Base-by-base conservation (phyloP, 345 rosid species). In the Turritis glabra region DNA sequence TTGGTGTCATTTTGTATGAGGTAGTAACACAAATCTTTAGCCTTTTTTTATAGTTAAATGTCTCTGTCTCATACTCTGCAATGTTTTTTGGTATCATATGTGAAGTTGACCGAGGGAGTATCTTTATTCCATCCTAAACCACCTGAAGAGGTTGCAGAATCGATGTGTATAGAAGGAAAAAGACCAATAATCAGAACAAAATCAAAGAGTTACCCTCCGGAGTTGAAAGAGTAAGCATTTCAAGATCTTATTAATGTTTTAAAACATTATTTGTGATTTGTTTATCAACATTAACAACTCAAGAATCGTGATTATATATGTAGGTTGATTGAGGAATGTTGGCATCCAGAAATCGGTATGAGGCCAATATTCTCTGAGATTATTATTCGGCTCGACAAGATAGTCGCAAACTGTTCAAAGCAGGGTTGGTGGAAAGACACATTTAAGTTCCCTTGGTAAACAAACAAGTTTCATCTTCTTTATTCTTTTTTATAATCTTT, bases 381-480 rank as follows among this genome's bases (percentile, higher is more conserved):
- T 74, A 90, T 95, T 17, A 86, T 88, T 27, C 89, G 97, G 32
- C 80, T 95, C 80, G 88, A 89, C 73, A 90, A 53, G 73, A 85
- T 95, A 69, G 86, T 85, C 56, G 76, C 79, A 58, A 85, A 82
- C 60, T 83, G 97, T 78, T 88, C 97, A 52, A 92, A 84, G 77
- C 97, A 88, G 4, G 96, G 93, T 51, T 83, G 92, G 99, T 95
- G 96, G 99, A 95, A 90, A 78, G 97, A 95, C 62, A 82, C 97
- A 22, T 92, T 95, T 76, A 95, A 88, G 88, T 90, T 95, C 80
- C 96, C 92, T 30, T 92, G 99, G 99, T 95, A 90, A 66, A 86
- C 18, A 47, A 71, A 5, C 55, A 30, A n/a, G 0, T 3, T 44
- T 48, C 53, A 35, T 35, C 32, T 46, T 67, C 22, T 54, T 27